Evolutionary conservation across 108 stramenopile genomes (phyloP).

Genomic region (Discostella stelligeroides): DNA sequence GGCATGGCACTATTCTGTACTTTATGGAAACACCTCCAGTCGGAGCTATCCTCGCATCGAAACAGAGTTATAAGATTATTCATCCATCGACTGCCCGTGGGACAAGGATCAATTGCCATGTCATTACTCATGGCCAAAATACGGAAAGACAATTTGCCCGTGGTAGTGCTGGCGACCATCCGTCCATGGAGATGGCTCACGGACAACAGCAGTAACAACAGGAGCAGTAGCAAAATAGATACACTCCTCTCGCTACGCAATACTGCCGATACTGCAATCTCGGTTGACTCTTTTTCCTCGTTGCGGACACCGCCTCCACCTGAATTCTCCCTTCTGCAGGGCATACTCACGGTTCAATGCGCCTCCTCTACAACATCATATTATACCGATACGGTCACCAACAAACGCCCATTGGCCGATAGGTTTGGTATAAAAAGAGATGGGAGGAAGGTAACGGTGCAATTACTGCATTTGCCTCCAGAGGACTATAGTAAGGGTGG

Average conservation of each 20-base stretch:
- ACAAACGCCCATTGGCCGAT: slow-evolving; percentile 65
- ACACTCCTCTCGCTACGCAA: slow-evolving; percentile 35
- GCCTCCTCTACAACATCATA: slow-evolving; percentile 58
- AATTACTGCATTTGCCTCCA: slow-evolving; percentile 82
- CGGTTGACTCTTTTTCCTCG: slow-evolving; percentile 48
- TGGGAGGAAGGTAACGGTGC: slow-evolving; percentile 77
- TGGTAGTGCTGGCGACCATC: slow-evolving; percentile 64
- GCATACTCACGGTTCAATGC: slow-evolving; percentile 65
- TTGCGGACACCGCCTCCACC: slow-evolving; percentile 69
- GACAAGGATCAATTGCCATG: slow-evolving; percentile 52
- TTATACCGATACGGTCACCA: slow-evolving; percentile 63
- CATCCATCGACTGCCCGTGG: slow-evolving; percentile 56
- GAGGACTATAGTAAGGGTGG: slow-evolving; percentile 63
- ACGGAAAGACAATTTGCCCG: slow-evolving; percentile 62
- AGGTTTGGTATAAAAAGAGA: slow-evolving; percentile 85
- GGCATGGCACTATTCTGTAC: slow-evolving; percentile 40
- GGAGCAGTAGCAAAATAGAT: slow-evolving; percentile 28
- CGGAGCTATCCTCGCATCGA: slow-evolving; percentile 12
- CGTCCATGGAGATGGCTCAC: slow-evolving; percentile 57
- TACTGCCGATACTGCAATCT: slow-evolving; percentile 33
- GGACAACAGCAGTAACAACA: background rate
- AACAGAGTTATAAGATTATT: slow-evolving; percentile 66
- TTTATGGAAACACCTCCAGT: slow-evolving; percentile 46
- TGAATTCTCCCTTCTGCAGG: slow-evolving; percentile 79
- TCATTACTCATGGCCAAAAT: slow-evolving; percentile 73